Evolutionary conservation across 345 rosid species (phyloP), one percentile per base, ranked within the genome.

Genomic region (Conringia planisiliqua): DNA sequence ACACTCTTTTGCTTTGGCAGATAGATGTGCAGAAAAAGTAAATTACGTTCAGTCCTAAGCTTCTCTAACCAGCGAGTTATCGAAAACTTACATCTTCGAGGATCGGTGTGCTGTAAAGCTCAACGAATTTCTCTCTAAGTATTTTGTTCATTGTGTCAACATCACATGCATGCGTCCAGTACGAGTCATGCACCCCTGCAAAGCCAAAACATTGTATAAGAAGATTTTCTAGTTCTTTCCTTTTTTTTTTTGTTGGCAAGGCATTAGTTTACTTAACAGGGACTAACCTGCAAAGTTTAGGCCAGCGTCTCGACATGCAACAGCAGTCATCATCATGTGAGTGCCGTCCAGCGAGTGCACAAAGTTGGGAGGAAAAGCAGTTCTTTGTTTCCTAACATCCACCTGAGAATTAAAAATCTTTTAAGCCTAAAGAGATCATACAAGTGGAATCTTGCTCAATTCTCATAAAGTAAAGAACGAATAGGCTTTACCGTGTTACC

Each of bases 281-380:
- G 29, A 72, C 54, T 29, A 62, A 92, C 99, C 99, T 80, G 97
- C 99, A 87, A 95, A 95, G 82, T 79, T 80, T 70, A 95, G 77
- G 51, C 89, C 90, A n/a, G 97, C 96, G 60, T 89, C 92, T 71
- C 86, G 81, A 82, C 99, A 92, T 62, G 99, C 96, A 77, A 95
- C 79, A 51, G 99, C 97, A 62, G 99, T 95, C 99, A 92, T 90
- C 99, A 95, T 95, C 99, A 95, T 95, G 86, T 95, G 99, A 64
- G 99, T 81, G 50, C 97, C 96, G 7, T 95, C 99, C 62, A 95
- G 87, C 0, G 99, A 95, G 85, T 95, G 99, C 59, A 95, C 97
- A 77, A 88, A 95, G 73, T 95, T 95, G 1, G 99, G 99, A 71
- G 99, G 97, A 62, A 95, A 95, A 16, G 99, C 99, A 61, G 99